These are phyloP conservation scores for Epichloe sp. DNA, from an alignment of 2,329 filamentous ascomycete species.

Conservation along the genomic window DNA sequence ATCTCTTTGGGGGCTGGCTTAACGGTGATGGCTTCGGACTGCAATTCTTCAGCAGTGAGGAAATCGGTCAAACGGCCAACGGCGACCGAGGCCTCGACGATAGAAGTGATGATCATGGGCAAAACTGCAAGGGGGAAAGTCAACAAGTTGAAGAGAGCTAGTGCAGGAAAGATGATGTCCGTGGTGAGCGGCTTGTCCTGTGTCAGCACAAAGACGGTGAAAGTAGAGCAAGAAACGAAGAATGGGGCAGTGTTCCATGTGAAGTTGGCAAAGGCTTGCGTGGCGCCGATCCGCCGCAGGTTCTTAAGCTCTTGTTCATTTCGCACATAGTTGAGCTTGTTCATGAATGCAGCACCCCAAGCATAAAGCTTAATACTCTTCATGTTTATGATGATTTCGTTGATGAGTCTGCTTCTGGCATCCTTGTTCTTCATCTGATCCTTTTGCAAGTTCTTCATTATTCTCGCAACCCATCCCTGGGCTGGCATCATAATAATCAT, in stretches of 20 bases:
- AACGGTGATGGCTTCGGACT: slow-evolving; percentile 63
- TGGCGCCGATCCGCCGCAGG: slow-evolving; percentile 86
- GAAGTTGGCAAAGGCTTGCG: slow-evolving; percentile 89
- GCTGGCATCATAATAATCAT: slow-evolving; percentile 98
- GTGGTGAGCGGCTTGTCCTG: slow-evolving; percentile 71
- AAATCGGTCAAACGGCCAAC: slow-evolving; percentile 75
- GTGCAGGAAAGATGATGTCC: slow-evolving; percentile 87
- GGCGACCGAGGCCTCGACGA: slow-evolving; percentile 92
- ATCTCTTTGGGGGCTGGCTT: slow-evolving; percentile 57
- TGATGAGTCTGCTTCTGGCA: slow-evolving; percentile 80
- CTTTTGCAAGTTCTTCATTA: slow-evolving; percentile 93
- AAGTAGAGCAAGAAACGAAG: slow-evolving; percentile 92
- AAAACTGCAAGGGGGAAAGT: slow-evolving; percentile 89
- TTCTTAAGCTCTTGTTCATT: slow-evolving; percentile 96
- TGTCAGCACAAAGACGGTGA: slow-evolving; percentile 84
- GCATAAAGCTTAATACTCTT: slow-evolving; percentile 99
- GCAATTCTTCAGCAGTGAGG: slow-evolving; percentile 78
- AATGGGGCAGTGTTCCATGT: slow-evolving; percentile 98
- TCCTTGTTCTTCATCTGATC: slow-evolving; percentile 99
- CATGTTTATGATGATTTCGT: slow-evolving; percentile 98
- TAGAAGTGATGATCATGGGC: slow-evolving; percentile 94
- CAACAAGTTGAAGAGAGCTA: slow-evolving; percentile 88
- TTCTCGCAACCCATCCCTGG: slow-evolving; percentile 78
- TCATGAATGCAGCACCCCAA: slow-evolving; percentile 95
- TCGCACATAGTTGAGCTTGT: slow-evolving; percentile 87